Evolutionary conservation across 257 asterid genomes (phyloP), one percentile per base, ranked within the genome.

Genomic region (Misopates orontium): DNA sequence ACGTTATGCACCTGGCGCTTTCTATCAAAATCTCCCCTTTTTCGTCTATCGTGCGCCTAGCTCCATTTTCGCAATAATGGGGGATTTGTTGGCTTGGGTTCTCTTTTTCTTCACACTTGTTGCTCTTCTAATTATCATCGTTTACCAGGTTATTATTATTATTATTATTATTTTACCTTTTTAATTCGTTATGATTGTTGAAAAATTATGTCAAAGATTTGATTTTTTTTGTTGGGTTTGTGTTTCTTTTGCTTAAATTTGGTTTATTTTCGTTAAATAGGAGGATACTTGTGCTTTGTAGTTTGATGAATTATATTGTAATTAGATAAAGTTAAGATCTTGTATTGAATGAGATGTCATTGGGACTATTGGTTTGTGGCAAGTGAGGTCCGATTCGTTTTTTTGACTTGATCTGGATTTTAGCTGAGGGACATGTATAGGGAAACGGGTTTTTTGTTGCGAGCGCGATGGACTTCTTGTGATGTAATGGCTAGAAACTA

Each of bases 41-140:
- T 9, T 10, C 42, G 10, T 5, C 42, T 36, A 36, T 36, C 42
- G 42, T 36, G 42, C 42, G 42, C 42, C 42, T 9, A 5, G 10
- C 10, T 36, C 42, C 42, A 4, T 36, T 36, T 28, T 28, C 36
- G 36, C 42, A 36, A 36, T 3, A 36, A 90, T 88, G 96, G 87
- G 81, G 51, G 93, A 83, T 56, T 74, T 82, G 31, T 84, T 83
- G 79, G 81, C 85, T 18, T 92, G 97, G 98, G 75, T 92, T 48
- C 82, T 85, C 50, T 89, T 89, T 89, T 89, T 92, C 88, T 82
- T 92, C 83, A 66, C 82, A 9, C 87, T 81, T 59, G 67, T 92
- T 48, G 77, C 79, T 42, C 88, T 92, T 55, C 84, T 89, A 51
- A 77, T 84, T 75, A 75, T 85, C 80, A 62, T 92, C 40, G 83